Evolutionary conservation across 2,329 filamentous ascomycete genomes (phyloP).

Genomic region (Emericellopsis cladophorae): DNA sequence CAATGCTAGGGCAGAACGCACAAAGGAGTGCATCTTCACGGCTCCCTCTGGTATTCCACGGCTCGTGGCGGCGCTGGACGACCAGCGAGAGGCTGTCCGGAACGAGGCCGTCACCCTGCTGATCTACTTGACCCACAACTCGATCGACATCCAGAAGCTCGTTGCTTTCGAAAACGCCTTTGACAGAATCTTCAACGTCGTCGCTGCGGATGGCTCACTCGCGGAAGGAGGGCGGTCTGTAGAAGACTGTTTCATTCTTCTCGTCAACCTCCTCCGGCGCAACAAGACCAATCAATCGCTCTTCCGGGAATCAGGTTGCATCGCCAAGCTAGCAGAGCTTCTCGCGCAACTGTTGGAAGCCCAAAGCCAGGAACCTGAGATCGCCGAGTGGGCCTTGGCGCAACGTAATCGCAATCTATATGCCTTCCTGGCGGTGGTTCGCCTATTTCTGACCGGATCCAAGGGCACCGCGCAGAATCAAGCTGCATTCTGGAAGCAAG

Average conservation of each 20-base stretch:
- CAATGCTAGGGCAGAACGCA: conserved; percentile 73
- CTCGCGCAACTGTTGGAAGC: conserved; percentile 46
- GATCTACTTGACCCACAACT: conserved; percentile 76
- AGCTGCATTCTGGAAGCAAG: conserved; percentile 70
- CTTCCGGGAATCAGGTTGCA: conserved; percentile 81
- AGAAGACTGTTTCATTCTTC: conserved; percentile 82
- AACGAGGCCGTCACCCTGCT: conserved; percentile 82
- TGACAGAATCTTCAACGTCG: conserved; percentile 71
- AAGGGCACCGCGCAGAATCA: conserved; percentile 75
- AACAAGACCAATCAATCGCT: conserved; percentile 89
- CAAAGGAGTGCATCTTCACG: conserved; percentile 86
- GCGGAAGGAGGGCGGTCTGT: conserved; percentile 74
- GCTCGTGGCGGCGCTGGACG: conserved; percentile 73
- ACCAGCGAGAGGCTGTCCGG: conserved; percentile 73
- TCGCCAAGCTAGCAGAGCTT: conserved; percentile 58
- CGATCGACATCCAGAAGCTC: conserved; percentile 82
- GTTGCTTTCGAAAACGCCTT: conserved; percentile 95
- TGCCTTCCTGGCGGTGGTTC: conserved; percentile 74
- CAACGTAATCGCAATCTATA: conserved; percentile 86
- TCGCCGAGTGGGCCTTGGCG: conserved; percentile 62
- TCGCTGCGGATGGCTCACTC: conserved; percentile 70
- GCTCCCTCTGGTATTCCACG: conserved; percentile 81
- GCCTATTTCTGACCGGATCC: conserved; percentile 79
- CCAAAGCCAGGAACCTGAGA: conserved; percentile 38
- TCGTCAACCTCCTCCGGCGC: conserved; percentile 77